Percentiles rank a stretch among this genome's conserved stretches.
These are phyloP conservation scores for Dictyostelium purpureum DNA, from an alignment of 78 protist genomes.

Conservation along the genomic window DNA sequence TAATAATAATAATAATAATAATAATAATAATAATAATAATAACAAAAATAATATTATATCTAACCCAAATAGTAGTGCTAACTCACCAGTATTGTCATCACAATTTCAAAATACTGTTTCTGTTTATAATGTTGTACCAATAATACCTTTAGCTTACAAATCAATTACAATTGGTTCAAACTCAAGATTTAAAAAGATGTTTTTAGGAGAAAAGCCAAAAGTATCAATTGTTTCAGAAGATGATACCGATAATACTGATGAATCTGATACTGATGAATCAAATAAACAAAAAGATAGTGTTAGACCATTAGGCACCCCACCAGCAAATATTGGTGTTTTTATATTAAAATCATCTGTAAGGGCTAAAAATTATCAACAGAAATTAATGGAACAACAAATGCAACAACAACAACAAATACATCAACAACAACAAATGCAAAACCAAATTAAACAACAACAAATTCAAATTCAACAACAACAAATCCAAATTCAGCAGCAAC, in stretches of 20 bases:
- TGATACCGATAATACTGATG: not conserved
- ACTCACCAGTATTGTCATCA: too few relatives aligned
- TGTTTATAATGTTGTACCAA: not conserved
- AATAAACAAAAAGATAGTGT: not conserved
- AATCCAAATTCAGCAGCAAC: not conserved
- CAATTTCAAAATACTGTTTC: not conserved
- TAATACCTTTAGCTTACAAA: not conserved
- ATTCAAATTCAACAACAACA: not conserved
- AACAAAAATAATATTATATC: too few relatives aligned
- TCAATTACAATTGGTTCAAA: not conserved
- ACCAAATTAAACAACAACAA: not conserved
- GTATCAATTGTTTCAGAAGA: not conserved
- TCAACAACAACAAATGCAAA: not conserved
- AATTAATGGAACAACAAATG: not conserved
- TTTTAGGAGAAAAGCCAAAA: not conserved
- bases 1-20: too few relatives aligned
- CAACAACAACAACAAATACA: not conserved
- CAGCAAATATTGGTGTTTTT: not conserved
- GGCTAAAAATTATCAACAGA: not conserved
- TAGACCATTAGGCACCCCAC: not conserved
- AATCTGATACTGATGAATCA: not conserved
- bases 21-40: not conserved
- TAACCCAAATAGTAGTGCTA: not conserved
- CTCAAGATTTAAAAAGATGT: not conserved
- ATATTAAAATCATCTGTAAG: not conserved